Evolutionary conservation across 2,329 filamentous ascomycete species (phyloP), one percentile per base, ranked within the genome.

Genomic region (Monilinia fructicola): DNA sequence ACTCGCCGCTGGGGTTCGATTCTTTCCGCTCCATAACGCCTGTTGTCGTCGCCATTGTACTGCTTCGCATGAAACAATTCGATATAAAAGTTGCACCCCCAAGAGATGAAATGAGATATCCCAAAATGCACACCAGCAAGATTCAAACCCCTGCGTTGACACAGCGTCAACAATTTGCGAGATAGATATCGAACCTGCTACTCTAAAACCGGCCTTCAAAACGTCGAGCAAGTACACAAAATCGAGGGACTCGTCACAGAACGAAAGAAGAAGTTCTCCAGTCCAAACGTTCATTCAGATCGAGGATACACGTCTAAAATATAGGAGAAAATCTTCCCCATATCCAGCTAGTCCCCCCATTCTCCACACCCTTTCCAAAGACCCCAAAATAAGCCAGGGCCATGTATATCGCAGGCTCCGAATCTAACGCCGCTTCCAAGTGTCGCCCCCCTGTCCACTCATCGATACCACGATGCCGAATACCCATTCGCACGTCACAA

Each of bases 1-100:
- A 52, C n/a, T 53, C 46, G 26, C 35, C 46, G 48, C 64, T 61
- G 5, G 46, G 64, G 11, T 21, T 65, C 12, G 63, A 59, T 28
- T 48, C 42, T 40, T 59, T 55, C 21, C 38, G 52, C 61, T 56
- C 61, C 16, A 64, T 52, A 23, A 42, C 11, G 28, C 14, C 31
- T 18, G 42, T 40, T 21, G 53, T 59, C 14, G 44, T 38, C 18
- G 62, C 28, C 62, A 65, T 65, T 38, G 10, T 59, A 16, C n/a
- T 18, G 21, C 9, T 58, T 26, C 11, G 28, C 26, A 26, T 16
- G 7, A 12, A 21, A 50, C 6, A 48, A 38, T 16, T 26, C n/a
- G 21, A 38, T 64, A 42, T 40, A 4, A 14, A 26, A 50, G n/a
- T 40, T 26, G 38, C 28, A 52, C 35, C 23, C 21, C 46, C 26